phyloP scores from a whole-genome alignment of 2,329 filamentous ascomycete species.

The Cercospora sesami region DNA sequence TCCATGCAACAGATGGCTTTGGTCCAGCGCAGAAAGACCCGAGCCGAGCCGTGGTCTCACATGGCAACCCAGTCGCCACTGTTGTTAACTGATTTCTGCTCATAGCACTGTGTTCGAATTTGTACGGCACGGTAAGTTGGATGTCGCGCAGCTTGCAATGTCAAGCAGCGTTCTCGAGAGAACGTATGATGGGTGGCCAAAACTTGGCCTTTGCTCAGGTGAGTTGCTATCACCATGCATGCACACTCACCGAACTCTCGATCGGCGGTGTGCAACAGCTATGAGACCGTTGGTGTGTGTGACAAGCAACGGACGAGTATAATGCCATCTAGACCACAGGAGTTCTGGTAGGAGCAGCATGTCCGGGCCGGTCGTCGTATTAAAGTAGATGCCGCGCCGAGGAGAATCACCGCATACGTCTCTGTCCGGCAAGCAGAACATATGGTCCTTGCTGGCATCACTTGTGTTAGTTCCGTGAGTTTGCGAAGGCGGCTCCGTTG shows the following conservation, averaged over 20 bases:
- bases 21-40: not conserved
- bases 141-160: not conserved
- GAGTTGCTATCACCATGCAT: not conserved
- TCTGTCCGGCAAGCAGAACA: not conserved
- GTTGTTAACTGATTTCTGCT: not conserved
- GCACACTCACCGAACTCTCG: not conserved
- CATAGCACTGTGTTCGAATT: not conserved
- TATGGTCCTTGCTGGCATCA: not conserved
- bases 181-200: not conserved
- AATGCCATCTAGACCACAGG: not conserved
- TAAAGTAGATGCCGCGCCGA: not conserved
- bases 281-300: not conserved
- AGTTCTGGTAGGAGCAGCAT: not conserved
- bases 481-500: not conserved
- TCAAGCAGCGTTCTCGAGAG: not conserved
- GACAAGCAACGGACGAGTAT: not conserved
- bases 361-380: not conserved
- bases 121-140: not conserved
- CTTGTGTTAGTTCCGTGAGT: not conserved
- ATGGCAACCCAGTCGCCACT: not conserved
- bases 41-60: not conserved
- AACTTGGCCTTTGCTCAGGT: not conserved
- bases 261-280: not conserved
- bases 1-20: not conserved
- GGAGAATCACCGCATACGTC: fast-evolving